These are phyloP conservation scores for Evernia prunastri DNA, from an alignment of 495 filamentous ascomycete species.

Conservation along the genomic window DNA sequence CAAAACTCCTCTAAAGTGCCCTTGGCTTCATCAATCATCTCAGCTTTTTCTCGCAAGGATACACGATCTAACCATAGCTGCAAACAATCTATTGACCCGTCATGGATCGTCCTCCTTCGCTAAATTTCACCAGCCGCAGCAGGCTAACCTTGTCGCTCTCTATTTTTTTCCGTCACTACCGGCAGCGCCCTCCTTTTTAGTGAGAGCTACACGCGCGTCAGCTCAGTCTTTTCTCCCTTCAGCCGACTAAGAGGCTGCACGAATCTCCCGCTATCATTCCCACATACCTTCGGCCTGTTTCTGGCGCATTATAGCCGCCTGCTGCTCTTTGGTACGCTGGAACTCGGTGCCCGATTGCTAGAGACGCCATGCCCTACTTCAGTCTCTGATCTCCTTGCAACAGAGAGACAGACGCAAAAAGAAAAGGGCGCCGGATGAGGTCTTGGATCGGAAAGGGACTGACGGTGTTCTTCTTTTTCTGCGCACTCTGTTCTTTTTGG, in stretches of 20 bases:
- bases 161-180: slow-evolving; percentile 25
- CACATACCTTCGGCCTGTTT: slow-evolving; percentile 77
- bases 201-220: slow-evolving; percentile 23
- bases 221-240: background rate
- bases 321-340: slow-evolving; percentile 64
- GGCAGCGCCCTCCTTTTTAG: slow-evolving; percentile 26
- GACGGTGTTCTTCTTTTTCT: slow-evolving; percentile 61
- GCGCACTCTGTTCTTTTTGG: slow-evolving; percentile 13
- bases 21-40: background rate
- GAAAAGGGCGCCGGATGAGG: background rate
- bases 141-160: background rate
- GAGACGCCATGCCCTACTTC: slow-evolving; percentile 24
- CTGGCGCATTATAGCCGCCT: slow-evolving; percentile 77
- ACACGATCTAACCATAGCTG: background rate
- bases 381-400: background rate
- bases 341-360: slow-evolving; percentile 61
- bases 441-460: slow-evolving; percentile 4
- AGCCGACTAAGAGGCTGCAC: background rate
- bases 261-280: background rate
- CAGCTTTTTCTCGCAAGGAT: background rate
- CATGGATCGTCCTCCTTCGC: background rate
- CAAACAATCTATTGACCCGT: background rate
- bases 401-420: background rate
- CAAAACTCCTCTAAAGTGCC: background rate
- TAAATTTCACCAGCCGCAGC: background rate